Conservation (phyloP, 192 early-diverging fungal species). For the Coemansia sp. region DNA sequence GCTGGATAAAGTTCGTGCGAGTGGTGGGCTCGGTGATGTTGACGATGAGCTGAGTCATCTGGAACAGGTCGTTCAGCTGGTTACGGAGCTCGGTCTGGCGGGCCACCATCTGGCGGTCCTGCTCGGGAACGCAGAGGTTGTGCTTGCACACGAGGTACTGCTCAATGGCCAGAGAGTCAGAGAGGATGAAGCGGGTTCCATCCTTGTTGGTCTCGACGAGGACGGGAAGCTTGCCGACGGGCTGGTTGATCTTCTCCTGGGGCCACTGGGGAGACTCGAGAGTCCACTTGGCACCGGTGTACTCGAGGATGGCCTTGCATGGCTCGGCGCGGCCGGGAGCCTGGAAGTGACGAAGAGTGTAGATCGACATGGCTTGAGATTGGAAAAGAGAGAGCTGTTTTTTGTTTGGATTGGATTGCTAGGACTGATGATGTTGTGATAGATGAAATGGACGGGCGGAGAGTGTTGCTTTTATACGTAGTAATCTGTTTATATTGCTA, state of each 20-base stretch:
- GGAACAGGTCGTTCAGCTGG: constrained; percentile 22
- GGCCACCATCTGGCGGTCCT: constrained; percentile 25
- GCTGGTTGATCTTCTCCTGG: constrained; percentile 42
- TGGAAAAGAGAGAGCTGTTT: neutral
- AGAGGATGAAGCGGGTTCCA: constrained; percentile 29
- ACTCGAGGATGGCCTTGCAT: constrained; percentile 40
- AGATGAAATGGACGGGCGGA: neutral
- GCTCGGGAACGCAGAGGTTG: constrained; percentile 23
- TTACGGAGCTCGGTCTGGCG: constrained; percentile 28
- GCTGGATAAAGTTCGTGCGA: constrained; percentile 7
- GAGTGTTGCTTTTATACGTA: neutral
- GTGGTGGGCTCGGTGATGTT: constrained; percentile 1
- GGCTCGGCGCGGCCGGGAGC: constrained; percentile 33
- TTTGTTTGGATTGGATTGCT: neutral
- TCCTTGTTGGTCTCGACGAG: constrained; percentile 48
- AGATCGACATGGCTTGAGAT: constrained; percentile 5
- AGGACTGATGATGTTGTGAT: neutral
- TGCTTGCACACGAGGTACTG: constrained; percentile 55
- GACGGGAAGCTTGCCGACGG: constrained; percentile 58
- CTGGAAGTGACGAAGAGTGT: constrained; percentile 38
- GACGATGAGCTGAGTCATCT: constrained; percentile 2
- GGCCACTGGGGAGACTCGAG: constrained; percentile 46
- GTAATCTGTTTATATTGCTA: neutral
- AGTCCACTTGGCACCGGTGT: constrained; percentile 36
- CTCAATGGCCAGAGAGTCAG: constrained; percentile 55